Evolutionary conservation across 2,329 filamentous ascomycete genomes (phyloP), one percentile per base, ranked within the genome.

Genomic region (Mycosphaerella sp.): DNA sequence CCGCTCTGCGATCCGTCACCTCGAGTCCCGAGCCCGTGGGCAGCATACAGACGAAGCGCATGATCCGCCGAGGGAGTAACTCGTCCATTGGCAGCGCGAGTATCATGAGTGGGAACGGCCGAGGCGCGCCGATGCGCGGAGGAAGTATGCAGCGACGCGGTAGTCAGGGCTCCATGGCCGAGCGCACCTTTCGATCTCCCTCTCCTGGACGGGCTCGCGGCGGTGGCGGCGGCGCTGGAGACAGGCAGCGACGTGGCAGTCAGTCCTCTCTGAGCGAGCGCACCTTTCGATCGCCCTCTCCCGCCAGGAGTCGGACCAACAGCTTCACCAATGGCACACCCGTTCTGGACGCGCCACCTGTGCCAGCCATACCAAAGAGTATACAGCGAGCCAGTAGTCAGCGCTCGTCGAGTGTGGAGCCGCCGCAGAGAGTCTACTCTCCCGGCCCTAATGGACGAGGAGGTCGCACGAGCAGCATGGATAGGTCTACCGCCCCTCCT

Each of bases 1-100:
- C 89, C 25, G 90, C 90, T 41, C 78, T 97, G 52, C 84, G 85
- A 65, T 86, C 85, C 41, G 81, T 86, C 60, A 84, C 88, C 8
- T 83, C 83, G 45, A 84, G 86, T 2, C 89, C 89, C 17, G 91
- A 84, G 45, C 83, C 84, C 60, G 85, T 95, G 50, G 85, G 82
- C 67, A 82, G 89, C 64, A 81, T 94, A 40, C 86, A 95, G 69
- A 95, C 91, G 5, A 95, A 91, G 74, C 86, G 90, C 65, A 90
- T 86, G 65, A 69, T 81, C 54, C 81, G 88, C 61, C 82, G 89
- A 68, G 77, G 78, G 45, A 95, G 89, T 0, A 71, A 79, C 37
- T 87, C 87, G 1, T 91, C 88, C 4, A 74, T 80, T 42, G 76
- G 75, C 32, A 80, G 78, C 53, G 68, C 71, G 51, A 71, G 68